Evolutionary conservation across 306 rosid species (phyloP).

Genomic region (Lathyrus tuberosus): DNA sequence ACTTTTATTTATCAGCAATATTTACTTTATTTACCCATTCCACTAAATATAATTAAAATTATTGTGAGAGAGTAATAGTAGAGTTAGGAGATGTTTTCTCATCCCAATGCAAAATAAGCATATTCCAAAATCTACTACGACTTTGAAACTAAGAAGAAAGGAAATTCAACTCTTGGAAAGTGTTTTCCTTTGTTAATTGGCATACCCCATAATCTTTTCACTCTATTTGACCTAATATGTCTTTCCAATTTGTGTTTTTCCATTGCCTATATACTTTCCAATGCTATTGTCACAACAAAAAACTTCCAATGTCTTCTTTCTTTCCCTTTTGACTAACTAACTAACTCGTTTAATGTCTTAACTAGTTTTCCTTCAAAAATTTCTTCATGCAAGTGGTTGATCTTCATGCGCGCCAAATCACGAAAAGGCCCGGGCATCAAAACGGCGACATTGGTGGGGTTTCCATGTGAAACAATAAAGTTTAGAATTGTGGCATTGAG

Average conservation of each 20-base stretch:
- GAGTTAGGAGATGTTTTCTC: conserved; percentile 21
- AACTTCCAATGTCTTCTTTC: conserved; percentile 13
- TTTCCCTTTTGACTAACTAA: conserved; percentile 47
- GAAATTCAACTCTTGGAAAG: conserved; percentile 45
- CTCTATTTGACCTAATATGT: too few relatives aligned
- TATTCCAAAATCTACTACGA: conserved; percentile 43
- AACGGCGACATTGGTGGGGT: conserved; percentile 61
- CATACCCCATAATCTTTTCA: not conserved
- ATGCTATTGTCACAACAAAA: not conserved
- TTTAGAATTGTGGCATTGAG: conserved; percentile 16
- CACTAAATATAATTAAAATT: too few relatives aligned
- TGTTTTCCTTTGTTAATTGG: conserved; percentile 38
- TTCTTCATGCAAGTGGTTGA: not conserved
- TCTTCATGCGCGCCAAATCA: not conserved
- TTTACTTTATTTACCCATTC: too few relatives aligned
- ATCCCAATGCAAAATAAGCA: conserved; percentile 49
- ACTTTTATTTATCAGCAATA: too few relatives aligned
- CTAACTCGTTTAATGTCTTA: not conserved
- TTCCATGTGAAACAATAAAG: conserved; percentile 47
- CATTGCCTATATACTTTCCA: too few relatives aligned
- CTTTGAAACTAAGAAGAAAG: conserved; percentile 42
- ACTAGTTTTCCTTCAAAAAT: not conserved
- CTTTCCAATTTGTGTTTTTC: too few relatives aligned
- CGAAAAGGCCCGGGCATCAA: conserved; percentile 57
- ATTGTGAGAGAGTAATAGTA: not conserved